Percentiles rank a stretch among this genome's conserved stretches.
Conservation (phyloP, 2,329 filamentous ascomycete genomes). For the Exutisphaerella laricina region DNA sequence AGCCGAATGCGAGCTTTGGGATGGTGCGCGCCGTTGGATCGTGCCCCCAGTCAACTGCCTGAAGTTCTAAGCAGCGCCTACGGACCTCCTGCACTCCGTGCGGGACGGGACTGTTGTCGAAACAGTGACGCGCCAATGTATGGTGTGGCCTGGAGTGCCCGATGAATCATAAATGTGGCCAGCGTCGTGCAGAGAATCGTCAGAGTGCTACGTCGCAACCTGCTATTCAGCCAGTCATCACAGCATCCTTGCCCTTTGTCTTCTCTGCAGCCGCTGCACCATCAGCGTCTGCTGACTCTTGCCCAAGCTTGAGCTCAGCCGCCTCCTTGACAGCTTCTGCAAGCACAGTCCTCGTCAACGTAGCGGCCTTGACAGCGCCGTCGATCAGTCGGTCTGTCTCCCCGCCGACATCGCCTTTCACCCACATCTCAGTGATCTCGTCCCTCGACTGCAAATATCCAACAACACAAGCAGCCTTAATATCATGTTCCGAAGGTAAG, state of each 20-base stretch:
- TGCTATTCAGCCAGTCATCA: conserved; percentile 33
- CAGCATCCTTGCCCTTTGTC: conserved; percentile 20
- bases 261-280: conserved; percentile 14
- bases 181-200: too few relatives aligned
- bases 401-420: conserved; percentile 63
- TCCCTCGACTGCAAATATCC: conserved; percentile 82
- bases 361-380: conserved; percentile 58
- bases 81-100: too few relatives aligned
- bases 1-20: too few relatives aligned
- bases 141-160: too few relatives aligned
- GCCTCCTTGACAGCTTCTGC: conserved; percentile 57
- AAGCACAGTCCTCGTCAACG: conserved; percentile 54
- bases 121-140: too few relatives aligned
- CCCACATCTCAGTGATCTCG: conserved; percentile 91
- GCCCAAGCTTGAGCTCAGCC: conserved; percentile 35
- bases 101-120: too few relatives aligned
- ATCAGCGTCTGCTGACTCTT: conserved; percentile 5
- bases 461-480: conserved; percentile 80
- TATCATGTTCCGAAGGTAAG: conserved; percentile 66
- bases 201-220: too few relatives aligned
- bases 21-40: too few relatives aligned
- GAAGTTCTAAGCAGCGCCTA: too few relatives aligned
- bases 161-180: too few relatives aligned
- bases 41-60: too few relatives aligned
- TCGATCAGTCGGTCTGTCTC: conserved; percentile 54